Percentiles rank a stretch among this genome's conserved stretches.
Evolutionary conservation across 2,329 filamentous ascomycete species (phyloP).

Genomic region (Drechslerella coelobrocha): DNA sequence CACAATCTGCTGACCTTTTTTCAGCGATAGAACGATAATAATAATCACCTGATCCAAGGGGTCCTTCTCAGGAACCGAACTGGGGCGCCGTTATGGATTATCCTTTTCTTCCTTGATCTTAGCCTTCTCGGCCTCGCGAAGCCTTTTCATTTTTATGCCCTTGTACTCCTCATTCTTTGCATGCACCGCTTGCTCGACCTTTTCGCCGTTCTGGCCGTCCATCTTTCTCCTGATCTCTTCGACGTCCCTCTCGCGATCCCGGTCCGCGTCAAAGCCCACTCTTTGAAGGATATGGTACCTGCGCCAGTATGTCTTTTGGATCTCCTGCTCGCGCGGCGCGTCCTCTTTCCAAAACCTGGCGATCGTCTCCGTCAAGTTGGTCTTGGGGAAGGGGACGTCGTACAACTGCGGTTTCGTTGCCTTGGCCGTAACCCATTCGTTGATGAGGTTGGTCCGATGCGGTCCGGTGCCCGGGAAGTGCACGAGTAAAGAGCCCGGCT

Average conservation of each 20-base stretch:
- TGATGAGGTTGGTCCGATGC: constrained; percentile 17
- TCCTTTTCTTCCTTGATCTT: background rate
- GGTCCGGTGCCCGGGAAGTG: constrained; percentile 42
- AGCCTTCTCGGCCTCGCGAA: constrained; percentile 4
- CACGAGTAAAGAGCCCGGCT: constrained; percentile 45
- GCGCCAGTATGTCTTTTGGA: constrained; percentile 1
- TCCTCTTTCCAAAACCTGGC: constrained; percentile 10
- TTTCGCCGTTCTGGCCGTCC: constrained; percentile 8
- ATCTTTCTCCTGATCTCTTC: constrained; percentile 8
- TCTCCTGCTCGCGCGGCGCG: constrained; percentile 10
- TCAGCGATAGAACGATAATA: no score
- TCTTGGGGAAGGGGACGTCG: constrained; percentile 8
- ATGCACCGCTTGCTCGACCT: background rate
- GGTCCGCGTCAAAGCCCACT: background rate
- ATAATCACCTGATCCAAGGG: no score
- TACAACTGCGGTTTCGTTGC: constrained; percentile 7
- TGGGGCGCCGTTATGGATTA: background rate
- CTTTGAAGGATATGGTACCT: constrained; percentile 2
- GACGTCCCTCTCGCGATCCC: constrained; percentile 1
- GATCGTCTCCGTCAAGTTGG: constrained; percentile 7
- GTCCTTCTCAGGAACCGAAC: no score
- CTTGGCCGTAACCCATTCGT: constrained; percentile 22
- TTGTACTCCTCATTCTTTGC: constrained; percentile 7
- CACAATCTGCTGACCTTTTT: no score
- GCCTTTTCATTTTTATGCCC: constrained; percentile 2